Evolutionary conservation across 2,329 filamentous ascomycete genomes (phyloP).

Genomic region (Cryphonectria naterciae): DNA sequence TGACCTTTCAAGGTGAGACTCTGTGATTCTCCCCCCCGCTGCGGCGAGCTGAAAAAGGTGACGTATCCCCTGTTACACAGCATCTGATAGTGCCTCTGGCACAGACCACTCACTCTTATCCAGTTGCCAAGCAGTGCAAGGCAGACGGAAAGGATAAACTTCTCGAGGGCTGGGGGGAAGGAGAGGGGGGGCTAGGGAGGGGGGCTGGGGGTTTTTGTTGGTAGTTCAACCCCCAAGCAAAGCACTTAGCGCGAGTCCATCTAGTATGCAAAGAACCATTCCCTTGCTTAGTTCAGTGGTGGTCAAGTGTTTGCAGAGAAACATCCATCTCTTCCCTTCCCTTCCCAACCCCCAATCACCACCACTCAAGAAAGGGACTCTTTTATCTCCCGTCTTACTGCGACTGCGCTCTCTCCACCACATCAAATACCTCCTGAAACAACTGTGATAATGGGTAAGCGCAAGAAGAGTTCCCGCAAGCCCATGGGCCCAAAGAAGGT

Average conservation of each 20-base stretch:
- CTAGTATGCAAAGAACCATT: not conserved
- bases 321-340: not conserved
- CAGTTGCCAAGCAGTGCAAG: not conserved
- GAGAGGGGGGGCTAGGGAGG: too few relatives aligned
- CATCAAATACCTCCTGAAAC: not conserved
- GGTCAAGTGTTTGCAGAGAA: not conserved
- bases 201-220: too few relatives aligned
- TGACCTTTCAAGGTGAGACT: not conserved
- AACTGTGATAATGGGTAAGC: conserved; percentile 72
- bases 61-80: conserved; percentile 1
- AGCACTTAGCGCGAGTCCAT: not conserved
- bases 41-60: not conserved
- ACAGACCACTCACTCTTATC: conserved; percentile 6
- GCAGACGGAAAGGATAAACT: not conserved
- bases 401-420: not conserved
- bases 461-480: conserved; percentile 88
- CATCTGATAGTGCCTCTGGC: conserved; percentile 4
- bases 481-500: conserved; percentile 84
- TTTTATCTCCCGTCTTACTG: not conserved
- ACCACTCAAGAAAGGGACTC: not conserved
- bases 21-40: not conserved
- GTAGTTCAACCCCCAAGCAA: not conserved
- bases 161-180: not conserved
- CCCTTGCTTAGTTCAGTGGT: not conserved
- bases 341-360: not conserved